Percentiles rank a stretch among this genome's conserved stretches.
phyloP scores from a whole-genome alignment of 805 yeast species.

The Suhomyces sp. region DNA sequence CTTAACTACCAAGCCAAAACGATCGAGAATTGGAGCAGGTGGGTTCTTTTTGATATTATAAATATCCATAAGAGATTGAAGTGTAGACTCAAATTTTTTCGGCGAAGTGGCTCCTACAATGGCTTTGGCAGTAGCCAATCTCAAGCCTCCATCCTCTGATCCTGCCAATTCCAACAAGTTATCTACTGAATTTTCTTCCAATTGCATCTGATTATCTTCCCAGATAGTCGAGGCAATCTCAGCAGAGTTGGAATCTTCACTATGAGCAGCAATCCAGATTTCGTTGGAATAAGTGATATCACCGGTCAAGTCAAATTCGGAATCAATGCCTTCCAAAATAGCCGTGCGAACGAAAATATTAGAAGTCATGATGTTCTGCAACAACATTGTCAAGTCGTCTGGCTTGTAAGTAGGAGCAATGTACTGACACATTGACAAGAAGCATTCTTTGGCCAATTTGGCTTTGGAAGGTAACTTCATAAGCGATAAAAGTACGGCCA shows the following conservation, averaged over 20 bases:
- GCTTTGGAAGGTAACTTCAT: slow-evolving; percentile 75
- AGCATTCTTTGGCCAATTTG: slow-evolving; percentile 78
- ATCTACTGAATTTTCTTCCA: slow-evolving; percentile 44
- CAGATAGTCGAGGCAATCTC: slow-evolving; percentile 78
- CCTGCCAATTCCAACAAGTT: slow-evolving; percentile 51
- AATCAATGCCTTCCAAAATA: slow-evolving; percentile 78
- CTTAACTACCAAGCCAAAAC: slow-evolving; percentile 73
- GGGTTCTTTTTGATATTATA: slow-evolving; percentile 64
- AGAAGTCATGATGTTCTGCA: slow-evolving; percentile 56
- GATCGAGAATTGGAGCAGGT: slow-evolving; percentile 73
- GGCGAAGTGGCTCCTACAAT: slow-evolving; percentile 51
- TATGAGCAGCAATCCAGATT: slow-evolving; percentile 75
- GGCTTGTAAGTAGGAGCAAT: slow-evolving; percentile 60
- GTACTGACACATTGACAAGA: slow-evolving; percentile 72
- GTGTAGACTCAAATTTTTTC: slow-evolving; percentile 29
- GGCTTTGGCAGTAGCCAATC: slow-evolving; percentile 71
- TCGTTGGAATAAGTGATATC: slow-evolving; percentile 54
- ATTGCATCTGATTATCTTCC: slow-evolving; percentile 67
- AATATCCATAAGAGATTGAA: slow-evolving; percentile 49
- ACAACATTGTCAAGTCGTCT: slow-evolving; percentile 56
- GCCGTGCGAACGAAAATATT: slow-evolving; percentile 73
- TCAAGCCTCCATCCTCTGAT: slow-evolving; percentile 59
- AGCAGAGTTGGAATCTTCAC: slow-evolving; percentile 59
- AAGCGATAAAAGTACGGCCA: slow-evolving; percentile 60
- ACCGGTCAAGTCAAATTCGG: slow-evolving; percentile 66